A percentile compares a stretch with the other conserved stretches of the same genome.
Evolutionary conservation across 139 green algal species (phyloP).

Genomic region (Picochlorum costavermella): DNA sequence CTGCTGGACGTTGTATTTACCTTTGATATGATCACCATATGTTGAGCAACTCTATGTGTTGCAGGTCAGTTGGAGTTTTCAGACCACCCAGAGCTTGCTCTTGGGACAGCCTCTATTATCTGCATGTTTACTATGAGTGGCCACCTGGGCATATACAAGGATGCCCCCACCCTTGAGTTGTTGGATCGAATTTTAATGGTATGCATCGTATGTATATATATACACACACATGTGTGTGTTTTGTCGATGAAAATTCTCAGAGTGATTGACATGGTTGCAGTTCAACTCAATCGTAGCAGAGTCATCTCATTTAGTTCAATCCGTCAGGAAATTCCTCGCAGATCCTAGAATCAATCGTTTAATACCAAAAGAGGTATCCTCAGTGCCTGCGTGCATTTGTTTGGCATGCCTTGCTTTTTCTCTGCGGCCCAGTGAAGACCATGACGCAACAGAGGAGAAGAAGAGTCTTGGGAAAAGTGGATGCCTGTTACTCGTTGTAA

Average conservation of each 20-base stretch:
- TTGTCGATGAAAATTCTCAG: too few species aligned
- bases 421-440: constrained; percentile 10
- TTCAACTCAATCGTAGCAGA: too few species aligned
- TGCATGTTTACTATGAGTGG: constrained; percentile 1
- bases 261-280: too few species aligned
- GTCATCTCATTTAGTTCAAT: background rate
- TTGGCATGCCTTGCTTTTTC: constrained; percentile 13
- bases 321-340: background rate
- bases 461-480: constrained; percentile 15
- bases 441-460: constrained; percentile 18
- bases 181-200: too few species aligned
- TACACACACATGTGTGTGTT: too few species aligned
- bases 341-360: background rate
- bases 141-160: too few species aligned
- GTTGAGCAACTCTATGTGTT: background rate
- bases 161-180: too few species aligned
- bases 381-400: constrained; percentile 5
- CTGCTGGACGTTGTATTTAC: background rate
- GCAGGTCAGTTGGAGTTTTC: background rate
- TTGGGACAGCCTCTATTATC: constrained; percentile 24
- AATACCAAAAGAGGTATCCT: constrained; percentile 13
- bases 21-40: background rate
- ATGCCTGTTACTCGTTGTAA: constrained; percentile 16
- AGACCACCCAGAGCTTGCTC: constrained; percentile 16
- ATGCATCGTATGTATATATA: too few species aligned